Conservation (phyloP, 495 filamentous ascomycete genomes). For the Penicillium odoratum region DNA sequence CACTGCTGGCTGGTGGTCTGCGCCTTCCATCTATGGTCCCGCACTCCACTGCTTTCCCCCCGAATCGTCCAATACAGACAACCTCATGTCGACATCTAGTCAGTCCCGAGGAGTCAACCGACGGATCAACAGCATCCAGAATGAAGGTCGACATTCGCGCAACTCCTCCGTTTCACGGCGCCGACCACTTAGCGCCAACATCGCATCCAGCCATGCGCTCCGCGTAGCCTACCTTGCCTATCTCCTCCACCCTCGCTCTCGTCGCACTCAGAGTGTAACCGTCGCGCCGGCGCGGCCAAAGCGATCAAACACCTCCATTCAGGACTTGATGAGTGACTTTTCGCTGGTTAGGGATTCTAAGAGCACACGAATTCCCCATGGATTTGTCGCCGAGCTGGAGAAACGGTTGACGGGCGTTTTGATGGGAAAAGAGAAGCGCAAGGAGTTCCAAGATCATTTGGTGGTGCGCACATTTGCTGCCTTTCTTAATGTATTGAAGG, state of each 20-base stretch:
- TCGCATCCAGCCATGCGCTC: constrained; percentile 87
- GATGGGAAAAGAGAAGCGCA: constrained; percentile 68
- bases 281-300: constrained; percentile 59
- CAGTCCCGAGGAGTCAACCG: constrained; percentile 55
- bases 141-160: constrained; percentile 52
- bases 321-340: constrained; percentile 73
- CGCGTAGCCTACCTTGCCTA: constrained; percentile 91
- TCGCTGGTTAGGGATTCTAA: constrained; percentile 71
- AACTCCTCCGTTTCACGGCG: constrained; percentile 52
- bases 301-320: constrained; percentile 69
- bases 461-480: constrained; percentile 81
- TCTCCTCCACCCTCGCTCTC: constrained; percentile 85
- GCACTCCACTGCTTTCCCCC: constrained; percentile 30
- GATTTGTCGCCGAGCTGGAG: constrained; percentile 68
- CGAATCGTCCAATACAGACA: constrained; percentile 25
- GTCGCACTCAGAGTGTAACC: constrained; percentile 78
- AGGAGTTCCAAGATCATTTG: constrained; percentile 73
- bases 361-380: constrained; percentile 77
- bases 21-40: constrained; percentile 39
- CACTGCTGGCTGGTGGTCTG: constrained; percentile 31
- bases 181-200: constrained; percentile 57
- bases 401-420: constrained; percentile 66
- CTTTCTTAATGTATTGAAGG: constrained; percentile 74
- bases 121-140: constrained; percentile 57
- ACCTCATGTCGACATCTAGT: constrained; percentile 55